These are phyloP conservation scores for Closterium sp. DNA, from an alignment of 139 green algal species.

Conservation along the genomic window DNA sequence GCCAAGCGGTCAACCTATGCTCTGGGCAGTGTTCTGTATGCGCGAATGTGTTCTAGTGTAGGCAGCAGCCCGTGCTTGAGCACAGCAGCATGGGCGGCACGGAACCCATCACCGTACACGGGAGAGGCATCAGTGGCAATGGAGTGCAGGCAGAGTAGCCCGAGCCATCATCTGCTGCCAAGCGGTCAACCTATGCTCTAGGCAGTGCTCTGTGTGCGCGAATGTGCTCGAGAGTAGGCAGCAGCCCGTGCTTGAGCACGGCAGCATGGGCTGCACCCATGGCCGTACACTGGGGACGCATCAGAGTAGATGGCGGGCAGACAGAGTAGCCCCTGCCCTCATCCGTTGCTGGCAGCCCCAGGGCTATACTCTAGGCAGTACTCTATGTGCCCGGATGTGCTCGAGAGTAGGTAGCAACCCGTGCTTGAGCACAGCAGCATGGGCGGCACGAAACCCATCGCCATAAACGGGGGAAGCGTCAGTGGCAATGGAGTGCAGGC, in stretches of 20 bases:
- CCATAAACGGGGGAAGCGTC: constrained; percentile 80
- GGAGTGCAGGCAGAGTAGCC: neutral
- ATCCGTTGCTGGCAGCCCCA: too few relatives aligned
- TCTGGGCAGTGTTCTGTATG: too few relatives aligned
- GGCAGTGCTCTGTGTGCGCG: constrained; percentile 25
- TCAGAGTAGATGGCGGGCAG: constrained; percentile 67
- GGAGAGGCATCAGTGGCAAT: constrained; percentile 73
- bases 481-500: constrained; percentile 77
- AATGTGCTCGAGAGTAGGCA: constrained; percentile 52
- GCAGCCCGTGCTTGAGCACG: constrained; percentile 61
- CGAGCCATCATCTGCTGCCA: too few relatives aligned
- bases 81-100: constrained; percentile 73
- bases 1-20: too few relatives aligned
- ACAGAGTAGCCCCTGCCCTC: too few relatives aligned
- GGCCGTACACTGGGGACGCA: constrained; percentile 75
- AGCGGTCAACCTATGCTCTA: neutral
- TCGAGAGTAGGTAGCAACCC: constrained; percentile 49
- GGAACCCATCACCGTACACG: constrained; percentile 87
- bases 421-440: constrained; percentile 70
- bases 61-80: constrained; percentile 51
- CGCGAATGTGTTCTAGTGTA: constrained; percentile 49
- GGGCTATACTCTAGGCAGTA: constrained; percentile 13
- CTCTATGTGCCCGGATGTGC: constrained; percentile 30
- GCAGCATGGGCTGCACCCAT: constrained; percentile 73
- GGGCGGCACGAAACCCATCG: constrained; percentile 78